Base-by-base conservation (phyloP, 148 eudicot genomes). In the Vaccinium myrtillus region DNA sequence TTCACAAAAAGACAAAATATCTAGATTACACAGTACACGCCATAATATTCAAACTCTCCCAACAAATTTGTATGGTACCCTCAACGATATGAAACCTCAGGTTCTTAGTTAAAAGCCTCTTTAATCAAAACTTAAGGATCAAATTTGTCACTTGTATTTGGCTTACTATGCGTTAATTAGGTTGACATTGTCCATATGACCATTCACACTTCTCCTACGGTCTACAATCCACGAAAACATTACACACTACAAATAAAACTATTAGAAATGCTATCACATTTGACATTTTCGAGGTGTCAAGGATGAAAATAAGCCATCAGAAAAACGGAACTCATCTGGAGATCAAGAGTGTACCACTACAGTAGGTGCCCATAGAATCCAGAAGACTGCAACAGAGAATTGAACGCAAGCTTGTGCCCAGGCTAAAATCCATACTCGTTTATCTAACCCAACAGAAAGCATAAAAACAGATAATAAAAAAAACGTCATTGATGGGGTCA, bases 331-430 rank as follows among this genome's bases (percentile, higher is more conserved):
- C 13, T 54, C 27, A 58, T 56, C 32, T 56, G 23, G 65, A 48
- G 46, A 48, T 77, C 53, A 43, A 85, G 74, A 78, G 19, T 84
- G 43, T 95, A 97, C 99, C 93, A 95, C 98, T 80, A 92, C 84
- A 78, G 91, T 90, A 67, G 98, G 94, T 54, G 98, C 98, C 98
- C 98, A 97, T 51, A 95, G 87, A 84, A 97, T 91, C 98, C 99
- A 97, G 81, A 97, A 92, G 73, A 90, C 91, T 30, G 91, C 92
- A 83, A 90, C 50, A 14, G 99, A 92, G 88, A 95, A 94, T 43
- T 97, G 95, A 53, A 95, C 87, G 50, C 93, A 92, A 84, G 96
- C 90, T 91, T 95, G 99, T 43, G 93, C 92, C 88, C 97, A 93
- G 25, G 88, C 88, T 87, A 97, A 87, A 1, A 95, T 87, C 94